These are phyloP conservation scores for Sugiyamaella xylanicola DNA, from an alignment of 1,139 yeast species.

Conservation along the genomic window DNA sequence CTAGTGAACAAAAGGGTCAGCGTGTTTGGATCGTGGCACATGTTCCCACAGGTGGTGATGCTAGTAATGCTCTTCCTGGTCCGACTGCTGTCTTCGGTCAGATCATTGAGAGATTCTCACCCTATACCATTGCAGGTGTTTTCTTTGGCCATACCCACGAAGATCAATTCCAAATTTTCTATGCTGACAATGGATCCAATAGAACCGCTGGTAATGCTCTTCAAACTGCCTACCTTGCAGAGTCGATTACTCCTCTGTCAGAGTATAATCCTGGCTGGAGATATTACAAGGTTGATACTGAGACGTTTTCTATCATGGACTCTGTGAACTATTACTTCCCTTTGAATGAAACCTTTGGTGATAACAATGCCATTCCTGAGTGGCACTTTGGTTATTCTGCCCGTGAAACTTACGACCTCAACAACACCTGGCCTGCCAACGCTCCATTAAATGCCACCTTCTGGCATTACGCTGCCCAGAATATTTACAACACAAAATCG, in stretches of 20 bases:
- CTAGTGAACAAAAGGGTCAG: constrained; percentile 57
- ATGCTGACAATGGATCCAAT: constrained; percentile 35
- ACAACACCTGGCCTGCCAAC: constrained; percentile 42
- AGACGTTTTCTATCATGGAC: constrained; percentile 63
- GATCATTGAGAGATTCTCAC: constrained; percentile 67
- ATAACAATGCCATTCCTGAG: constrained; percentile 27
- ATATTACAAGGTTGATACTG: constrained; percentile 66
- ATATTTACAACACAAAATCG: constrained; percentile 41
- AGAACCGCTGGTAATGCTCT: constrained; percentile 53
- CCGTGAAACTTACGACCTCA: constrained; percentile 35
- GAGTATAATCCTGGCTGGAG: constrained; percentile 71
- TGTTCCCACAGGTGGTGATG: constrained; percentile 54
- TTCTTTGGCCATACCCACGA: constrained; percentile 75
- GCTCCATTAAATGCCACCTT: constrained; percentile 38
- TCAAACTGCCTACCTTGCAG: constrained; percentile 65
- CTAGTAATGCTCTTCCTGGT: constrained; percentile 60
- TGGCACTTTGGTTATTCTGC: constrained; percentile 41
- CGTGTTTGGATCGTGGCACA: constrained; percentile 75
- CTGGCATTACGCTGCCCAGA: constrained; percentile 38
- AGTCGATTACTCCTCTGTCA: constrained; percentile 64
- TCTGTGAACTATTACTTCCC: constrained; percentile 54
- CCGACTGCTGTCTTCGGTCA: constrained; percentile 59
- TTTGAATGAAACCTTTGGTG: constrained; percentile 46
- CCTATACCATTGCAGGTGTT: constrained; percentile 64
- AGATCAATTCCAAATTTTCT: constrained; percentile 65